Evolutionary conservation across 148 eudicot species (phyloP).

Genomic region (Camellia sinensis): DNA sequence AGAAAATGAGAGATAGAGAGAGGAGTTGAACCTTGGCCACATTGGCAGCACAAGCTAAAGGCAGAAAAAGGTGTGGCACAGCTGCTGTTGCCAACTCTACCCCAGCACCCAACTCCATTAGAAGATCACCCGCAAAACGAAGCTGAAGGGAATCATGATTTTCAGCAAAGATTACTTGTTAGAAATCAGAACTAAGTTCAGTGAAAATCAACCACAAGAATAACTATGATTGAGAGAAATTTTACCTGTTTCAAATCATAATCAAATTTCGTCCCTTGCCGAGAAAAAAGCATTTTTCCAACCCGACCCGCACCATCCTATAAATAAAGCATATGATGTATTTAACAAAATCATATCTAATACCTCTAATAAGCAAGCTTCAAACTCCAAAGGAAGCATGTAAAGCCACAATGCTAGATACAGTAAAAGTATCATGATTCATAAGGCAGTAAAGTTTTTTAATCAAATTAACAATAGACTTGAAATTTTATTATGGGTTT

Average conservation of each 20-base stretch:
- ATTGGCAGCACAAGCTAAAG: slow-evolving; percentile 98
- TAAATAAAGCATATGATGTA: slow-evolving; percentile 14
- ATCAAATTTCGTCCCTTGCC: slow-evolving; percentile 97
- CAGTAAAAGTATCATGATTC: too few species aligned
- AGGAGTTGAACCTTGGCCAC: slow-evolving; percentile 65
- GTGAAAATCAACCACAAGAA: background rate
- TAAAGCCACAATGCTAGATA: background rate
- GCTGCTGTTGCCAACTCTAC: slow-evolving; percentile 92
- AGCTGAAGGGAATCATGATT: slow-evolving; percentile 51
- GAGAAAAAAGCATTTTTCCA: slow-evolving; percentile 94
- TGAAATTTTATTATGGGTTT: background rate
- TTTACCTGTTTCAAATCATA: slow-evolving; percentile 93
- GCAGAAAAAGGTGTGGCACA: slow-evolving; percentile 91
- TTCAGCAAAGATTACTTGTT: background rate
- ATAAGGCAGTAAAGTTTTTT: too few species aligned
- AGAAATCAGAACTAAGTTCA: background rate
- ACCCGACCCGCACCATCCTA: slow-evolving; percentile 99
- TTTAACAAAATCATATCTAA: background rate
- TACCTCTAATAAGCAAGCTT: background rate
- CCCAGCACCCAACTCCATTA: slow-evolving; percentile 97
- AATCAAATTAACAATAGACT: background rate
- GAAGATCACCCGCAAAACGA: slow-evolving; percentile 87
- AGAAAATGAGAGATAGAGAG: background rate
- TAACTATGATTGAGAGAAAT: background rate
- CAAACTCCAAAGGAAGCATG: background rate